A percentile compares a stretch with the other conserved stretches of the same genome.
Evolutionary conservation across 495 filamentous ascomycete genomes (phyloP).

Genomic region (Baudoinia panamericana): DNA sequence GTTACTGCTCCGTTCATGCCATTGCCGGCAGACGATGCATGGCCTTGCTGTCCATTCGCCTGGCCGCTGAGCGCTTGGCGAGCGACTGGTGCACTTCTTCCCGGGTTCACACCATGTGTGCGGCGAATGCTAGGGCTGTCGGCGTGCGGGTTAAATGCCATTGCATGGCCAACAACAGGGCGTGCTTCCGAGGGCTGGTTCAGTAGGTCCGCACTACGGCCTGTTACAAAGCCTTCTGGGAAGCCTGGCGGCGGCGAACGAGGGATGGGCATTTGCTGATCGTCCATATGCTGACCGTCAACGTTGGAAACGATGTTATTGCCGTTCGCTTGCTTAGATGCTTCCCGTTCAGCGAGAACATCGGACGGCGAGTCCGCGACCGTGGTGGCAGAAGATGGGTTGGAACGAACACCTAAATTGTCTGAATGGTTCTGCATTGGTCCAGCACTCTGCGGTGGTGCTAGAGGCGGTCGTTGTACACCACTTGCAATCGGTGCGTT

Average conservation of each 20-base stretch:
- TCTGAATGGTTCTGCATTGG: neutral
- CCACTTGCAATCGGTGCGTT: neutral
- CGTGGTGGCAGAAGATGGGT: constrained; percentile 15
- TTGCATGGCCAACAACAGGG: constrained; percentile 32
- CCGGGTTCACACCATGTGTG: constrained; percentile 79
- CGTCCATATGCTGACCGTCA: neutral
- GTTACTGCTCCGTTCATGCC: constrained; percentile 8
- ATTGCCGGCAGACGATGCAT: too few relatives aligned
- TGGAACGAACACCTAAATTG: constrained; percentile 1
- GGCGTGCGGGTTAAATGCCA: constrained; percentile 64
- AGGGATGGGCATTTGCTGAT: constrained; percentile 4
- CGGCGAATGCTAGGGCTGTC: constrained; percentile 82
- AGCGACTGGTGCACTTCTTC: constrained; percentile 51
- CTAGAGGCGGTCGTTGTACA: neutral
- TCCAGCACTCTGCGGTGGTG: neutral
- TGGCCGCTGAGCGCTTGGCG: constrained; percentile 1
- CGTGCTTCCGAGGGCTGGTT: constrained; percentile 19
- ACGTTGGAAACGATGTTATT: neutral
- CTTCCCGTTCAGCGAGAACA: neutral
- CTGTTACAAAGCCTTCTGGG: constrained; percentile 56
- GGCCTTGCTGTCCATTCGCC: too few relatives aligned
- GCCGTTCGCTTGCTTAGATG: constrained; percentile 3
- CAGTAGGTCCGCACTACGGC: constrained; percentile 45
- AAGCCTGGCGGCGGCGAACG: constrained; percentile 12
- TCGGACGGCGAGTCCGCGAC: constrained; percentile 11